phyloP scores from a whole-genome alignment of 1,284 basidiomycete genomes.

The Cryptococcus sp. region DNA sequence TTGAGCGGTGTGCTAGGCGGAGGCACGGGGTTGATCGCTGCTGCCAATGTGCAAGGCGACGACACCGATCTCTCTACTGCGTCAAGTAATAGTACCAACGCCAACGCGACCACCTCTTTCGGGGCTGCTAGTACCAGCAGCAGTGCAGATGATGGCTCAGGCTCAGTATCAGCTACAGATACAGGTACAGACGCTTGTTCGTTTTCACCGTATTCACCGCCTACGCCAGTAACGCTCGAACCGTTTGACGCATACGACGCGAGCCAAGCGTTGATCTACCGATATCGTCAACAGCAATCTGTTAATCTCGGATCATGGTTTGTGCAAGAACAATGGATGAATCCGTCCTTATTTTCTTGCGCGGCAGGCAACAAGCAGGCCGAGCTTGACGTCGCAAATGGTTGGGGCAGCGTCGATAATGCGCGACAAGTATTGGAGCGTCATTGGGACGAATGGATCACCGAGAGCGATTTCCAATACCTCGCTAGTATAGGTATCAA shows the following conservation, averaged over 20 bases:
- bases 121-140: background rate
- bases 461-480: conserved; percentile 61
- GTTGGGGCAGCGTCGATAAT: conserved; percentile 52
- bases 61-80: background rate
- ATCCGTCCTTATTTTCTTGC: conserved; percentile 66
- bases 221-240: conserved; percentile 43
- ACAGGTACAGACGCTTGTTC: conserved; percentile 13
- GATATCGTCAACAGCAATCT: conserved; percentile 65
- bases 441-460: conserved; percentile 80
- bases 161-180: conserved; percentile 3
- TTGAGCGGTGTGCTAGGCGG: conserved; percentile 21
- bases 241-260: conserved; percentile 59
- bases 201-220: conserved; percentile 22
- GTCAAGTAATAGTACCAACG: background rate
- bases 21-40: conserved; percentile 16
- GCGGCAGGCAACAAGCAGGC: conserved; percentile 61
- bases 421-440: conserved; percentile 65
- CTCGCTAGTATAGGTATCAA: conserved; percentile 60
- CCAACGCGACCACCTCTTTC: background rate
- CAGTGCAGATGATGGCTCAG: background rate
- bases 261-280: conserved; percentile 58
- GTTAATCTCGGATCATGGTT: conserved; percentile 75
- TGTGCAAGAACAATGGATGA: conserved; percentile 77
- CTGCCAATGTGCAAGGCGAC: conserved; percentile 3
- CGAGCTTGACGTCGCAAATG: conserved; percentile 54